These are phyloP conservation scores for Phytomonas sp. DNA, from an alignment of 208 protist species.

Conservation along the genomic window DNA sequence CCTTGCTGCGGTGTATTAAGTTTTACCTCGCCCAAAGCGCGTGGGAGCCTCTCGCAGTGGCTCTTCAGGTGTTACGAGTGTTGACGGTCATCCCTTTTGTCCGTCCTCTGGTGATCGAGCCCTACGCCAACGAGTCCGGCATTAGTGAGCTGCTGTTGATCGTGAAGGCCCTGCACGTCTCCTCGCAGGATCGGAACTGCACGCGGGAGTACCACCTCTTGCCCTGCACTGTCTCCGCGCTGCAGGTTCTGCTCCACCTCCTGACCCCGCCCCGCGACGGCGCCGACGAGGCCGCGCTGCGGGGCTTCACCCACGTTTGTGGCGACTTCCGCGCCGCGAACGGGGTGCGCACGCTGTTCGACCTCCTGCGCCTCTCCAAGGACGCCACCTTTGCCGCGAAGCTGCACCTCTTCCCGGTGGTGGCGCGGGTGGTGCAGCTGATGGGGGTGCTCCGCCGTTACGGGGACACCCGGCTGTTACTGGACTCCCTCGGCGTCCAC, in stretches of 20 bases:
- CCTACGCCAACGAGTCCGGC: conserved; percentile 54
- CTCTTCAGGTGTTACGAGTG: conserved; percentile 63
- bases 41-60: conserved; percentile 64
- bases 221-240: conserved; percentile 48
- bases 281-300: conserved; percentile 48
- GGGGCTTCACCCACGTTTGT: conserved; percentile 63
- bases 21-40: conserved; percentile 79
- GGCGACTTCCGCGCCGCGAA: conserved; percentile 57
- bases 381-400: conserved; percentile 68
- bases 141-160: conserved; percentile 73
- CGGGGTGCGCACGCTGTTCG: conserved; percentile 69
- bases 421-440: conserved; percentile 74
- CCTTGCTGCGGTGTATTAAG: conserved; percentile 57
- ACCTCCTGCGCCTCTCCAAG: conserved; percentile 55
- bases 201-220: conserved; percentile 66
- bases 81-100: conserved; percentile 67
- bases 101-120: conserved; percentile 58
- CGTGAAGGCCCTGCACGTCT: conserved; percentile 50
- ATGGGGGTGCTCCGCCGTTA: conserved; percentile 65
- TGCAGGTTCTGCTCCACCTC: conserved; percentile 72
- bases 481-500: conserved; percentile 71
- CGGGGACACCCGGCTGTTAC: conserved; percentile 64
- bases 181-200: conserved; percentile 52
- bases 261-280: conserved; percentile 55
- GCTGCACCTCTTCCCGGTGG: conserved; percentile 72